Base-by-base conservation (phyloP, 106 monocot genomes). In the Phalaenopsis equestris region DNA sequence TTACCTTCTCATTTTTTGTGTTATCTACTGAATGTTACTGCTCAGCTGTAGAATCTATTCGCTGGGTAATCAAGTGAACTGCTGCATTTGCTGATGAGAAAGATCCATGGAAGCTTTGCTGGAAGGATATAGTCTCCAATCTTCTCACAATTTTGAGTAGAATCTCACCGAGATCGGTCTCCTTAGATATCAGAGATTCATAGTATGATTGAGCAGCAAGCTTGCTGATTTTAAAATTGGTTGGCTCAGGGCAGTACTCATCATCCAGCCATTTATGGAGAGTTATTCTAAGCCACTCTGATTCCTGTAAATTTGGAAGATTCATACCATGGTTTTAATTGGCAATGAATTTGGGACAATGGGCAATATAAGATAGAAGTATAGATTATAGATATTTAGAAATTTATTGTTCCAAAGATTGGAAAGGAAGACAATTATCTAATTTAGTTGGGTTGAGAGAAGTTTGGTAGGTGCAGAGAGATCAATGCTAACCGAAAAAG, bases 21-120 rank as follows among this genome's bases (percentile, higher is more conserved):
- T 15, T 0, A 1, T 14, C 11, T 52, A 52, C 12, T 65, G 23
- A 72, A 72, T 30, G 10, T 37, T 45, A 75, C 18, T 43, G 41
- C 45, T 45, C 74, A 7, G 1, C 16, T 1, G n/a, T 75, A 37
- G 94, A 90, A 67, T 86, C 82, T 76, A 97, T 89, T 73, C 84
- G 81, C 45, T 58, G 52, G 38, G 90, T 90, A 70, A 97, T 90
- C 36, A 97, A 68, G 74, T 86, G 83, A 6, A 94, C 81, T 5
- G 97, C 94, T 4, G 97, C 97, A 86, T 97, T 97, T 4, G 97
- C 97, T 0, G 97, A 87, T 23, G 94, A 94, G 83, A 94, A 97
- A 11, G 87, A 73, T 24, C 97, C 97, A 75, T 98, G 94, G 79
- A 98, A 98, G 79, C 97, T 98, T 78, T 94, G 90, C 76, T 89